Evolutionary conservation across 176 grass and related monocot species (phyloP).

Genomic region (Puccinellia tenuiflora): DNA sequence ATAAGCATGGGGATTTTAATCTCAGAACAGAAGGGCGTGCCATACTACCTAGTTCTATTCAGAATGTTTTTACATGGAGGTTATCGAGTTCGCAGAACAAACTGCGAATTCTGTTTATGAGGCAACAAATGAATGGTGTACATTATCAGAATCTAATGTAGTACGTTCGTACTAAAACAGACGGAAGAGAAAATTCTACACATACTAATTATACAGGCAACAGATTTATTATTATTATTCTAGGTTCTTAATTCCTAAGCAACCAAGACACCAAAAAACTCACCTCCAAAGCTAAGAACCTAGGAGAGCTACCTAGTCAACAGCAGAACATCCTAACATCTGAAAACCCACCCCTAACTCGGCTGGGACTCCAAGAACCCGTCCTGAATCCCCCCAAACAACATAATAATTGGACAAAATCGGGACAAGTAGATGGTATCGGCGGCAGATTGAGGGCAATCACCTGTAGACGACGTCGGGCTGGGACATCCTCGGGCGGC

Average conservation of each 20-base stretch:
- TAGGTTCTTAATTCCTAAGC: neutral
- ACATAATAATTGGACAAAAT: neutral
- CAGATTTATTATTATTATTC: neutral
- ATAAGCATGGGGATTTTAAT: too few species aligned
- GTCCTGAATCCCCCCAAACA: neutral
- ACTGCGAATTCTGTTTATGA: neutral
- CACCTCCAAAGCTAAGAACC: slow-evolving; percentile 8
- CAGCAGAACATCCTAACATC: neutral
- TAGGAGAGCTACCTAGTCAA: neutral
- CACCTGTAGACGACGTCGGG: slow-evolving; percentile 63
- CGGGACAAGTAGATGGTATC: neutral
- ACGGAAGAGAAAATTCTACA: neutral
- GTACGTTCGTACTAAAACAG: neutral
- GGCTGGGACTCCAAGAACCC: neutral
- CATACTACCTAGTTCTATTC: too few species aligned
- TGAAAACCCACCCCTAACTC: neutral
- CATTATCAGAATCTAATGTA: neutral
- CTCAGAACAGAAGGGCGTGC: too few species aligned
- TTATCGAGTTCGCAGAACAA: too few species aligned
- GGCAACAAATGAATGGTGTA: too few species aligned
- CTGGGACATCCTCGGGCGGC: slow-evolving; percentile 59
- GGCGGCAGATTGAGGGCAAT: neutral
- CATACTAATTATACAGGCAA: neutral
- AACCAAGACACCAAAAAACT: slow-evolving; percentile 4
- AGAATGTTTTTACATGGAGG: too few species aligned